Percentiles rank a stretch among this genome's conserved stretches.
Evolutionary conservation across 2,329 filamentous ascomycete species (phyloP).

Genomic region (Aspergillus tubingensis): DNA sequence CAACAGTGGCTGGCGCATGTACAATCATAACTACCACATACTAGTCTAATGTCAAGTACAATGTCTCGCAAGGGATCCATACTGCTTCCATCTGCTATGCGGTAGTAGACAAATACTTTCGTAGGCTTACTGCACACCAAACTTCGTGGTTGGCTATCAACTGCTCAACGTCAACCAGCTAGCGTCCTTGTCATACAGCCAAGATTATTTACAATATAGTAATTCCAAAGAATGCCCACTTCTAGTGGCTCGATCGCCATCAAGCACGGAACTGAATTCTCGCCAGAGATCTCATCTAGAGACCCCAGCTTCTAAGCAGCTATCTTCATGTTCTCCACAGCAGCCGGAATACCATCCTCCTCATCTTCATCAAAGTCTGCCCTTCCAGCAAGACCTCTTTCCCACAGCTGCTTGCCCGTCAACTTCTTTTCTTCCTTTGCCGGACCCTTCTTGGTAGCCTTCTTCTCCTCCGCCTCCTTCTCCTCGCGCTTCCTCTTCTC

Average conservation of each 20-base stretch:
- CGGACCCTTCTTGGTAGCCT: slow-evolving; percentile 74
- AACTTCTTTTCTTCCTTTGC: slow-evolving; percentile 68
- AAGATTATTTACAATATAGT: not conserved
- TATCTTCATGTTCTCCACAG: slow-evolving; percentile 72
- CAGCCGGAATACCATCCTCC: slow-evolving; percentile 60
- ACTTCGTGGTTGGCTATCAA: too few species aligned
- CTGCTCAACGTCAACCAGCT: not conserved
- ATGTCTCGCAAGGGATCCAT: too few species aligned
- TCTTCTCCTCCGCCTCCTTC: slow-evolving; percentile 75
- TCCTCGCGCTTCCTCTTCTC: slow-evolving; percentile 67
- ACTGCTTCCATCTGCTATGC: too few species aligned
- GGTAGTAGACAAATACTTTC: too few species aligned
- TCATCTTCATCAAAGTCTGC: slow-evolving; percentile 67
- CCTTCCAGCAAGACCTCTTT: slow-evolving; percentile 69
- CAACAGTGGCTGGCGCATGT: too few species aligned
- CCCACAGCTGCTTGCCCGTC: slow-evolving; percentile 76
- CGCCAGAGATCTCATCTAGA: slow-evolving; percentile 16
- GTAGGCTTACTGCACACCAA: too few species aligned
- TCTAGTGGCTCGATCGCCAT: not conserved
- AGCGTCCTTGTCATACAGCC: not conserved
- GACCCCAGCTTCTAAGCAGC: slow-evolving; percentile 49
- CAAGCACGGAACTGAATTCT: not conserved
- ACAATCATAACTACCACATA: too few species aligned
- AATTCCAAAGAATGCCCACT: not conserved
- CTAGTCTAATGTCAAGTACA: too few species aligned